Conservation (phyloP, 371 early-diverging fungal genomes). For the Actinomortierella wolfii region DNA sequence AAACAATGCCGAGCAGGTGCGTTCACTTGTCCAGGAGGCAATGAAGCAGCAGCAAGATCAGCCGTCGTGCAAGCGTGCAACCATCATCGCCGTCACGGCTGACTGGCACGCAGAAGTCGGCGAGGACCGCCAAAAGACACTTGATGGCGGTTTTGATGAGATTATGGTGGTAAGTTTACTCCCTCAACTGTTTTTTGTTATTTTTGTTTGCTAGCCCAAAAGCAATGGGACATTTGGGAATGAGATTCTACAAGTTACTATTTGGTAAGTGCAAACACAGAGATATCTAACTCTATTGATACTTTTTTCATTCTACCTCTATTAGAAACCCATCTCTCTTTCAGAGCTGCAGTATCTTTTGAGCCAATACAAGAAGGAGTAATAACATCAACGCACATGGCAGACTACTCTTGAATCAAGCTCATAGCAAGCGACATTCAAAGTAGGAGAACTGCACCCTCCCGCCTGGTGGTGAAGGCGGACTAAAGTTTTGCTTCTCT, state of each 20-base stretch:
- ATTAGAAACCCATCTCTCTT: conserved; percentile 40
- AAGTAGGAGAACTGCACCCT: too few species aligned
- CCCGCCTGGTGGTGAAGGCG: too few species aligned
- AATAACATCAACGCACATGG: too few species aligned
- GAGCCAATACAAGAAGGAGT: conserved; percentile 10
- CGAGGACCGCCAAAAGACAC: conserved; percentile 35
- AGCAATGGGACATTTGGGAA: not conserved
- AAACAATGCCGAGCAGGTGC: too few species aligned
- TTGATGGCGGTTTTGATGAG: conserved; percentile 36
- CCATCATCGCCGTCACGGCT: conserved; percentile 35
- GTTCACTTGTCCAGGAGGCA: not conserved
- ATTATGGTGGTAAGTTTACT: conserved; percentile 19
- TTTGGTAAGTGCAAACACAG: not conserved
- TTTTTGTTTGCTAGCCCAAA: not conserved
- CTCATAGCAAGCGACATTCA: too few species aligned
- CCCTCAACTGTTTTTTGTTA: not conserved
- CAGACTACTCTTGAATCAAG: too few species aligned
- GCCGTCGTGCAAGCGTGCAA: conserved; percentile 5
- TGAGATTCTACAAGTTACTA: conserved; percentile 1
- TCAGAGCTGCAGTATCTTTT: conserved; percentile 25
- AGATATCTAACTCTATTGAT: not conserved
- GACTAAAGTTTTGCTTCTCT: too few species aligned
- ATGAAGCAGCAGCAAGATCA: not conserved
- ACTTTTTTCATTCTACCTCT: not conserved
- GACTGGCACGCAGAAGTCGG: conserved; percentile 37